Conservation (phyloP, 1,284 basidiomycete species). For the Ustilago nuda region DNA sequence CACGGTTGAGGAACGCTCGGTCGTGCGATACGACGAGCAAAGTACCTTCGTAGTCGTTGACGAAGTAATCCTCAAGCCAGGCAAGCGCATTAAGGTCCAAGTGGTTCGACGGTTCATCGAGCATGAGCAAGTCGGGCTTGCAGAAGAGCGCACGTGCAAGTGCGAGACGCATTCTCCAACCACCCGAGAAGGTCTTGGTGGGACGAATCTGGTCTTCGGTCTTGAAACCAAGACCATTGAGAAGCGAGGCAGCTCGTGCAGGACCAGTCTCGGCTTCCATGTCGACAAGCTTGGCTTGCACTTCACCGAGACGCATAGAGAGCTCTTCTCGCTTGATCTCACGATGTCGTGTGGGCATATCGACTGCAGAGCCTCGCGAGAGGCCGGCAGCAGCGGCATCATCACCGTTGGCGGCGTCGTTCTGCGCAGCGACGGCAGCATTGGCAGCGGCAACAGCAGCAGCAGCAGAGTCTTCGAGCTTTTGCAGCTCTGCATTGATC, state of each 20-base stretch:
- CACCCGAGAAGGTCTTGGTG: constrained; percentile 89
- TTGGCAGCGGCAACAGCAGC: constrained; percentile 53
- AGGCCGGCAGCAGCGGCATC: constrained; percentile 42
- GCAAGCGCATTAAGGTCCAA: constrained; percentile 74
- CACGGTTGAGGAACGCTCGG: constrained; percentile 95
- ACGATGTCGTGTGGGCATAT: constrained; percentile 67
- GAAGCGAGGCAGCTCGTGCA: constrained; percentile 85
- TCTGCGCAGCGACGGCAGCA: constrained; percentile 40
- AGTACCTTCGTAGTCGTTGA: constrained; percentile 86
- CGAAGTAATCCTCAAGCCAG: constrained; percentile 76
- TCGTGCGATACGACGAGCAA: constrained; percentile 98
- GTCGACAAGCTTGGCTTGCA: constrained; percentile 89
- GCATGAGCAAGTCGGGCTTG: constrained; percentile 73
- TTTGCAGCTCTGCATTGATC: constrained; percentile 61
- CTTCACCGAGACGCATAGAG: constrained; percentile 84
- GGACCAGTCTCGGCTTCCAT: constrained; percentile 99
- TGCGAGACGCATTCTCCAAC: constrained; percentile 99
- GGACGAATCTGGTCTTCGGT: constrained; percentile 80
- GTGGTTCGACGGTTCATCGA: constrained; percentile 86
- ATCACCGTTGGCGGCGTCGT: constrained; percentile 25
- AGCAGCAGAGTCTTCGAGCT: constrained; percentile 57
- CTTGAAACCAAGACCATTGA: constrained; percentile 92
- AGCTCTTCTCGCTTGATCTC: constrained; percentile 78
- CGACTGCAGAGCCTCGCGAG: constrained; percentile 58
- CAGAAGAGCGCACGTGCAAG: constrained; percentile 95